Evolutionary conservation across 2,329 filamentous ascomycete species (phyloP).

Genomic region (Cyphellophora europaea): DNA sequence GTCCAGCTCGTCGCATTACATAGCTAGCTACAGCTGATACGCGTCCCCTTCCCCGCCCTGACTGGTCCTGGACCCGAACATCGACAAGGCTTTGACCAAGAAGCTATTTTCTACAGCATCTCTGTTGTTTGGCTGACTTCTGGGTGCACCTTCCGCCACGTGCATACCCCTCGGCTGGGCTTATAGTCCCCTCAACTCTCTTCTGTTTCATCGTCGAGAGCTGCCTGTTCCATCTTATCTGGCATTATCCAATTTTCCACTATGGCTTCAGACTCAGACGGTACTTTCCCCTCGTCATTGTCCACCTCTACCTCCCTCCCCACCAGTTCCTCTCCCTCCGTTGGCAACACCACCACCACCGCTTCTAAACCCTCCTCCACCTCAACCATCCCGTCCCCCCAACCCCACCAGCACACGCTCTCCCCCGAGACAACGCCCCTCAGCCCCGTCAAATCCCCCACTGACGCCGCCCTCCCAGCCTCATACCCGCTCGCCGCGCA

Average conservation of each 20-base stretch:
- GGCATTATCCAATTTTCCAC: neutral
- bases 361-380: neutral
- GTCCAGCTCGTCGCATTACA: too few relatives aligned
- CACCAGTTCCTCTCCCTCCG: neutral
- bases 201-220: too few relatives aligned
- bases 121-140: too few relatives aligned
- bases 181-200: too few relatives aligned
- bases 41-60: too few relatives aligned
- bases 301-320: neutral
- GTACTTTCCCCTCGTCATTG: neutral
- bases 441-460: neutral
- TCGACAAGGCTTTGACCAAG: too few relatives aligned
- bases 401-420: neutral
- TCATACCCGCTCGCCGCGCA: slow-evolving; percentile 32
- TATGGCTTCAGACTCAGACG: neutral
- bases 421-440: neutral
- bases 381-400: neutral
- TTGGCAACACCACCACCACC: neutral
- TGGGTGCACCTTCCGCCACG: too few relatives aligned
- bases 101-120: too few relatives aligned
- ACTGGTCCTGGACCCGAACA: too few relatives aligned
- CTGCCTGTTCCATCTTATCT: too few relatives aligned
- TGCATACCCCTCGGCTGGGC: too few relatives aligned
- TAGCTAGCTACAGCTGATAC: too few relatives aligned
- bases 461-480: neutral